Evolutionary conservation across 495 filamentous ascomycete species (phyloP).

Genomic region (Aspergillus panamensis): DNA sequence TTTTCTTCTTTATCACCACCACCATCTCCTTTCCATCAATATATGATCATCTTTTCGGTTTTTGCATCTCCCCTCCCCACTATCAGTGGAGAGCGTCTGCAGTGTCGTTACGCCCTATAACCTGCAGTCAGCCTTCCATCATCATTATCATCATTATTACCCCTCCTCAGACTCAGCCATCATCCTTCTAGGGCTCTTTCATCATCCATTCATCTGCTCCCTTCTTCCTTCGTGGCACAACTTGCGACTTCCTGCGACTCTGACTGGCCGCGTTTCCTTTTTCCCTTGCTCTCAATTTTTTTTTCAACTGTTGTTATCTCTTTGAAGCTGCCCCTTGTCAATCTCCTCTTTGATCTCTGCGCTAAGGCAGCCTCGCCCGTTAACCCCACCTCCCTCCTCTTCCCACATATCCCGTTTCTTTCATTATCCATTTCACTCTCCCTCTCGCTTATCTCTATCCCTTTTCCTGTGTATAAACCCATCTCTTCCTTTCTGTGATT

Average conservation of each 20-base stretch:
- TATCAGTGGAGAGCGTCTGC: not conserved
- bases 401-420: conserved; percentile 3
- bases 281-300: no score
- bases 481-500: conserved; percentile 1
- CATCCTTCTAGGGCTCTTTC: no score
- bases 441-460: not conserved
- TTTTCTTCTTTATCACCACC: not conserved
- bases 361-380: not conserved
- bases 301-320: no score
- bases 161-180: no score
- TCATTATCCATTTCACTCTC: not conserved
- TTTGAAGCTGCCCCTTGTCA: not conserved
- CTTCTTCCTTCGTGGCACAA: no score
- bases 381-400: conserved; percentile 7
- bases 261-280: no score
- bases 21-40: not conserved
- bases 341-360: conserved; percentile 1
- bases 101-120: no score
- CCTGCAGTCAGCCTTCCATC: no score
- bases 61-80: not conserved
- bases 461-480: not conserved
- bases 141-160: no score
- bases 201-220: no score
- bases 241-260: no score
- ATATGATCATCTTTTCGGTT: not conserved